A percentile compares a stretch with the other conserved stretches of the same genome.
Evolutionary conservation across 2,329 filamentous ascomycete genomes (phyloP).

Genomic region (Emericellopsis atlantica): DNA sequence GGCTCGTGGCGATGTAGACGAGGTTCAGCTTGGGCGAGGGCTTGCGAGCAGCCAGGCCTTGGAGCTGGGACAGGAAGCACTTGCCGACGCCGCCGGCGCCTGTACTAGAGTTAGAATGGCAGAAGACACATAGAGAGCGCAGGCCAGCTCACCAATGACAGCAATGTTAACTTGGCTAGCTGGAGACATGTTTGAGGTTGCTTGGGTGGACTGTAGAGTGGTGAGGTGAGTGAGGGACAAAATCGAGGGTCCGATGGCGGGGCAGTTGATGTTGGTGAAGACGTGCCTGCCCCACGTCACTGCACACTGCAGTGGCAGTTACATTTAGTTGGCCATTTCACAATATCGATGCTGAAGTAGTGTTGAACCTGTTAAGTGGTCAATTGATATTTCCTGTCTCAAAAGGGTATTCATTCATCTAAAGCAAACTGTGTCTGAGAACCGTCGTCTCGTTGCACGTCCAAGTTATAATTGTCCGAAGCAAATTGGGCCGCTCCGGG

Average conservation of each 20-base stretch:
- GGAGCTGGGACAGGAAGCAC: constrained; percentile 75
- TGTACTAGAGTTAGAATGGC: constrained; percentile 19
- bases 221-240: constrained; percentile 10
- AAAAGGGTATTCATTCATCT: too few relatives aligned
- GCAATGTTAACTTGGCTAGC: constrained; percentile 37
- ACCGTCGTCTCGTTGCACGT: too few relatives aligned
- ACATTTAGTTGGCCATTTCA: too few relatives aligned
- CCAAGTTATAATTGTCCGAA: too few relatives aligned
- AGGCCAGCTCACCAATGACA: constrained; percentile 29
- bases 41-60: constrained; percentile 51
- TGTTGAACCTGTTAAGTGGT: too few relatives aligned
- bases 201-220: constrained; percentile 9
- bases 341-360: too few relatives aligned
- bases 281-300: not conserved
- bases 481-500: too few relatives aligned
- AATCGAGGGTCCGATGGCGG: constrained; percentile 19
- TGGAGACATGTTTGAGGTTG: constrained; percentile 22
- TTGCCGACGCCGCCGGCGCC: constrained; percentile 90
- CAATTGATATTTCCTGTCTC: too few relatives aligned
- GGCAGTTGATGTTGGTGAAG: constrained; percentile 2
- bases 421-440: too few relatives aligned
- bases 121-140: not conserved
- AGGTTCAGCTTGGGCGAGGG: constrained; percentile 61
- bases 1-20: constrained; percentile 76
- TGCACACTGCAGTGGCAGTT: too few relatives aligned